Evolutionary conservation across 1,284 basidiomycete genomes (phyloP).

Genomic region (Cryptococcus neoformans): DNA sequence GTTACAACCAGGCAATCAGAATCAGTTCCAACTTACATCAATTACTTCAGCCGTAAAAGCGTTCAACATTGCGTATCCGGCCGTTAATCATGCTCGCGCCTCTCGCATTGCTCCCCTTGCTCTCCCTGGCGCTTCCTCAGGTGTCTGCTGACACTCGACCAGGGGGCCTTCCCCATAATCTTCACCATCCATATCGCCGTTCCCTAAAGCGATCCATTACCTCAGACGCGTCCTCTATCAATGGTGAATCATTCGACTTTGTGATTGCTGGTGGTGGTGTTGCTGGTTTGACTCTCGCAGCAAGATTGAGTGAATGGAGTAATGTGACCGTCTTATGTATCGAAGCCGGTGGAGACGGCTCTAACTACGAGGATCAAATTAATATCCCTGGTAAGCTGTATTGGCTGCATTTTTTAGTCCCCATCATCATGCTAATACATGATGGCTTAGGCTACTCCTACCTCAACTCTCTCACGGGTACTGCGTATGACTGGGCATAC

Average conservation of each 20-base stretch:
- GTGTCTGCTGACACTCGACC: neutral
- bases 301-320: constrained; percentile 65
- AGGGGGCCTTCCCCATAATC: constrained; percentile 19
- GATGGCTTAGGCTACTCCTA: constrained; percentile 37
- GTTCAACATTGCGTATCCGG: no score
- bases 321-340: constrained; percentile 67
- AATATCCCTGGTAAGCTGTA: constrained; percentile 51
- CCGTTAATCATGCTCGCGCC: neutral
- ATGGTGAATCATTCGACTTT: constrained; percentile 43
- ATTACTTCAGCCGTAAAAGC: no score
- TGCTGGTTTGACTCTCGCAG: constrained; percentile 68
- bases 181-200: constrained; percentile 28
- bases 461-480: constrained; percentile 44
- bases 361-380: constrained; percentile 50
- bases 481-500: constrained; percentile 64
- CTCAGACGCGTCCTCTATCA: constrained; percentile 21
- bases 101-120: neutral
- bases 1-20: no score
- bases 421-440: neutral
- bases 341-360: constrained; percentile 65
- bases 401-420: neutral
- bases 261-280: constrained; percentile 59
- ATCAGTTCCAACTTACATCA: no score
- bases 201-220: constrained; percentile 33
- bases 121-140: neutral